phyloP scores from a whole-genome alignment of 495 filamentous ascomycete genomes.

The Aspergillus cristatus region DNA sequence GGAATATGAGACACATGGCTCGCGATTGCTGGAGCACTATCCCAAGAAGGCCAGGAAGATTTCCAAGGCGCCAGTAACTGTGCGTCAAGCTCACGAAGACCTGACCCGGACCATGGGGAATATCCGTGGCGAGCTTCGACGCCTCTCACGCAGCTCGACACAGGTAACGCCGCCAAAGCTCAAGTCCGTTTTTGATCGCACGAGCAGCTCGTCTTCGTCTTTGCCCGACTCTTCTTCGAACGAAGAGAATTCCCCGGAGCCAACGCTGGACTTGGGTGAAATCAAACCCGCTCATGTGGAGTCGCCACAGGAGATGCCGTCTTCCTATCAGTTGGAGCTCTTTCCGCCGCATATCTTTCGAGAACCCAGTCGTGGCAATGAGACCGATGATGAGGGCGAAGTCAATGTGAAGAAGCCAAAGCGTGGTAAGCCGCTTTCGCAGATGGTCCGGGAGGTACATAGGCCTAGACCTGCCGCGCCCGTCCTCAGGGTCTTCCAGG shows the following conservation, averaged over 20 bases:
- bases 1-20: conserved; percentile 59
- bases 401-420: no score
- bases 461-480: conserved; percentile 25
- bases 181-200: conserved; percentile 63
- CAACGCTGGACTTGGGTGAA: conserved; percentile 27
- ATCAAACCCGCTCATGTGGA: conserved; percentile 19
- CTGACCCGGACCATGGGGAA: conserved; percentile 40
- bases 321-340: conserved; percentile 21
- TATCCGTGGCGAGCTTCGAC: conserved; percentile 51
- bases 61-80: conserved; percentile 23
- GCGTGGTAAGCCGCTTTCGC: conserved; percentile 14
- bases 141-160: conserved; percentile 40
- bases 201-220: conserved; percentile 53
- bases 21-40: conserved; percentile 37
- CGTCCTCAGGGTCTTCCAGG: conserved; percentile 20
- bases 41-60: conserved; percentile 19
- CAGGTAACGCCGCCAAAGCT: conserved; percentile 40
- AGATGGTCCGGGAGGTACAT: conserved; percentile 24
- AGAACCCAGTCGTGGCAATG: conserved; percentile 27
- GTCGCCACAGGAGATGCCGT: conserved; percentile 24
- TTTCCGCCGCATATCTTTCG: conserved; percentile 32
- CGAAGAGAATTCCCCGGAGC: conserved; percentile 23
- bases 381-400: conserved; percentile 32
- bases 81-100: conserved; percentile 33
- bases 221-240: conserved; percentile 30